Percentiles rank a stretch among this genome's conserved stretches.
Conservation (phyloP, 2,329 filamentous ascomycete species). For the Xylariaceae sp. region DNA sequence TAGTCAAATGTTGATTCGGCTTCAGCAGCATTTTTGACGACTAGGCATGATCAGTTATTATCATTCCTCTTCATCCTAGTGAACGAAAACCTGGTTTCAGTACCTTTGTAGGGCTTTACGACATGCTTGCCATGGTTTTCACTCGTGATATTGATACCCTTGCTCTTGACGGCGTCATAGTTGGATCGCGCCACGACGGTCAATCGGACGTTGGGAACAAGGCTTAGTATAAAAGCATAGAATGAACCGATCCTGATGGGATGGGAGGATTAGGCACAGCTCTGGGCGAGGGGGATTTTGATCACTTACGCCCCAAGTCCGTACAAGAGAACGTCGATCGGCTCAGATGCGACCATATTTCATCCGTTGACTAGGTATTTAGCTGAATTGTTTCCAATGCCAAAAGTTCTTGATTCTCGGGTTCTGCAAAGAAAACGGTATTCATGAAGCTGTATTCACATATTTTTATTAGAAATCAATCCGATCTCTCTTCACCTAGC, state of each 20-base stretch:
- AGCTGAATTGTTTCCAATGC: too few relatives aligned
- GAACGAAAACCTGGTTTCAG: too few relatives aligned
- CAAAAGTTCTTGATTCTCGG: too few relatives aligned
- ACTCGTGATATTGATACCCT: constrained; percentile 52
- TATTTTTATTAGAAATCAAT: too few relatives aligned
- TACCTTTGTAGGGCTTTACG: constrained; percentile 44
- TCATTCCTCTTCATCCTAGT: too few relatives aligned
- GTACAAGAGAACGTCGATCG: constrained; percentile 44
- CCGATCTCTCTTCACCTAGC: too few relatives aligned
- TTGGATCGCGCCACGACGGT: constrained; percentile 60
- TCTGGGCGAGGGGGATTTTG: background rate
- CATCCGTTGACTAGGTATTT: too few relatives aligned
- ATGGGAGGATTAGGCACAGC: background rate
- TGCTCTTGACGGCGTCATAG: constrained; percentile 48
- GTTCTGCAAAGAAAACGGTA: too few relatives aligned
- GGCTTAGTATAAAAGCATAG: constrained; percentile 51
- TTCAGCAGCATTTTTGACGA: constrained; percentile 44
- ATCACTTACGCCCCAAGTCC: constrained; percentile 49
- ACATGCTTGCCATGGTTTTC: constrained; percentile 52
- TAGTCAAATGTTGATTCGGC: constrained; percentile 49
- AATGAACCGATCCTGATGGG: constrained; percentile 50
- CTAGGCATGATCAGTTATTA: too few relatives aligned
- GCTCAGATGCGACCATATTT: background rate
- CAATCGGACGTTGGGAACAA: constrained; percentile 42
- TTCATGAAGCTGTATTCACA: too few relatives aligned